Evolutionary conservation across 257 asterid species (phyloP), one percentile per base, ranked within the genome.

Genomic region (Asclepias syriaca): DNA sequence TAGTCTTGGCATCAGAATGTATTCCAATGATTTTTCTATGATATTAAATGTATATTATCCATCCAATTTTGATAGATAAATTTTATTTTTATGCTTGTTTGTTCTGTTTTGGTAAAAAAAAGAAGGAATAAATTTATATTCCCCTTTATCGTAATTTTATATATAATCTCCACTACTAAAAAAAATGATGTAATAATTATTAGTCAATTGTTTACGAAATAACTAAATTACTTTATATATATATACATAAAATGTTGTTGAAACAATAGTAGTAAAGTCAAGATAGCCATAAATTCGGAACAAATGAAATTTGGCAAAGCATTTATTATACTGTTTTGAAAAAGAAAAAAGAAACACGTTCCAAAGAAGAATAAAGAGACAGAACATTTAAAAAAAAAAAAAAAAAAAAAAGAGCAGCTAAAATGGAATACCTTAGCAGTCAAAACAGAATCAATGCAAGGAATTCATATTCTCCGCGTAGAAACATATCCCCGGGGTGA

Each of bases 381-480:
- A 14, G 39, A 55, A 1, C 65, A 55, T 24, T 57, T 0, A 53
- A 21, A 19, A 51, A 57, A 49, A 61, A 29, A 29, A 29, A 29
- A 29, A 29, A 29, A 29, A 29, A 29, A 29, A 29, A 29, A 29
- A 29, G 71, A 72, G 55, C 61, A 71, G 70, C 68, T 12, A 67
- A 51, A 7, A 34, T 16, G 16, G 55, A 54, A 74, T 54, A 24
- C 55, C 68, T 60, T 29, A 54, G 40, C 63, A 43, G 60, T 70
- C 60, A 71, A 66, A 12, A 2, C 9, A 29, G 77, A 57, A 72
- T 77, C 59, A 43, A 37, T 72, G 66, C 81, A 14, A 40, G 5
- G 29, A 68, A 21, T 56, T 49, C 18, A 66, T 66, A 24, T 77
- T 65, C 74, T 77, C 74, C 57, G 59, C 77, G 50, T 66, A 37